Evolutionary conservation across 2,329 filamentous ascomycete genomes (phyloP).

Genomic region (Monilinia vaccinii-corymbosi): DNA sequence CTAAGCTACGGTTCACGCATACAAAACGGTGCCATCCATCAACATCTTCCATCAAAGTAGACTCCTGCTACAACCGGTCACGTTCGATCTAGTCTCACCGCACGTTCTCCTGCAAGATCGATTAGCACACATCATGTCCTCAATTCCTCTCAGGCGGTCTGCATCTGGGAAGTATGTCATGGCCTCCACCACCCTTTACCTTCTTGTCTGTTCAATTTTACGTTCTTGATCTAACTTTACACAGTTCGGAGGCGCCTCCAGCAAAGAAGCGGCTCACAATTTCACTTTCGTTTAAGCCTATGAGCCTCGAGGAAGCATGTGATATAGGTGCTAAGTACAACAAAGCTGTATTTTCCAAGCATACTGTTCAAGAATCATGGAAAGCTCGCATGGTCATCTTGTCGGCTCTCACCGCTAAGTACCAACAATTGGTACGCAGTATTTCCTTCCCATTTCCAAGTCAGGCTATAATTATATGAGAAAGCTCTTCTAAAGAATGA

Average conservation of each 20-base stretch:
- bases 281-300: not conserved
- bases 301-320: not conserved
- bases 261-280: not conserved
- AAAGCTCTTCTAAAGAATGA: not conserved
- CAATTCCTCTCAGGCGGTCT: not conserved
- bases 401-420: not conserved
- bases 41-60: not conserved
- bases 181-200: fast-evolving
- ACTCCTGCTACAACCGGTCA: not conserved
- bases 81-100: not conserved
- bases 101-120: not conserved
- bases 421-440: not conserved
- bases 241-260: not conserved
- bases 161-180: not conserved
- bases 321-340: not conserved
- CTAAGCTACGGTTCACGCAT: not conserved
- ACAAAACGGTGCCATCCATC: not conserved
- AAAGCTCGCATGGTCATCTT: not conserved
- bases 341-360: not conserved
- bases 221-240: not conserved
- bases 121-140: not conserved
- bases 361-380: not conserved
- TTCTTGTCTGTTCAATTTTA: not conserved
- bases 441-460: not conserved
- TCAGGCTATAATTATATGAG: not conserved